Base-by-base conservation (phyloP, 2,329 filamentous ascomycete genomes). In the Aureobasidium sp. region DNA sequence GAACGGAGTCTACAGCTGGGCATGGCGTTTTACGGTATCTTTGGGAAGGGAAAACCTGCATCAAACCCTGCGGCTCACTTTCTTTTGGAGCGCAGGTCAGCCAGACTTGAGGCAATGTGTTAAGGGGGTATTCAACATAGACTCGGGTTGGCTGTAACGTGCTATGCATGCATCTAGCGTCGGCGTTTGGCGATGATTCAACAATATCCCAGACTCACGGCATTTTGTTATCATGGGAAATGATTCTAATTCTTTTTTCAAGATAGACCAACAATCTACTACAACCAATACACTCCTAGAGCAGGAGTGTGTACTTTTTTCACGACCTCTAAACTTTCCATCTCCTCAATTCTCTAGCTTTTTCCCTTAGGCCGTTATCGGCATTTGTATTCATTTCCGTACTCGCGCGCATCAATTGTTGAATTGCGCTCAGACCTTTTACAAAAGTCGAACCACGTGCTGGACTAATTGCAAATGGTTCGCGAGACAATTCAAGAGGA, bases 121-220 rank as follows among this genome's bases (percentile, higher is more conserved):
- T 61, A 62, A 61, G 51, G 62, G 64, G 53, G 64, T 65, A 66
- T 66, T 66, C 65, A 66, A 66, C 65, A 66, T 66, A 66, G 65
- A 66, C 59, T 64, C 64, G 63, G 58, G 57, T 59, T 47, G 62
- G 62, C 59, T 52, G 61, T 32, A 50, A 62, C 46, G 63, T 58
- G 47, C 59, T 62, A 65, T 59, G 65, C 64, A 62, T 65, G 63
- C 64, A 66, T 64, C 62, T 61, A 65, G 66, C 66, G 66, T 62
- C 51, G 66, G 66, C 66, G 66, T 67, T 66, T 63, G 65, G 66
- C 62, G 66, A 67, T 66, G 61, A 61, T 67, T 67, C 66, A 67
- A 67, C 66, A 66, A 64, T 64, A 64, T 66, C 64, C 64, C 64
- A 59, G 62, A 60, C 60, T 56, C 60, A 60, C 57, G 57, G 46